These are phyloP conservation scores for Geotrichum carabidarum DNA, from an alignment of 1,139 yeast species.

Conservation along the genomic window DNA sequence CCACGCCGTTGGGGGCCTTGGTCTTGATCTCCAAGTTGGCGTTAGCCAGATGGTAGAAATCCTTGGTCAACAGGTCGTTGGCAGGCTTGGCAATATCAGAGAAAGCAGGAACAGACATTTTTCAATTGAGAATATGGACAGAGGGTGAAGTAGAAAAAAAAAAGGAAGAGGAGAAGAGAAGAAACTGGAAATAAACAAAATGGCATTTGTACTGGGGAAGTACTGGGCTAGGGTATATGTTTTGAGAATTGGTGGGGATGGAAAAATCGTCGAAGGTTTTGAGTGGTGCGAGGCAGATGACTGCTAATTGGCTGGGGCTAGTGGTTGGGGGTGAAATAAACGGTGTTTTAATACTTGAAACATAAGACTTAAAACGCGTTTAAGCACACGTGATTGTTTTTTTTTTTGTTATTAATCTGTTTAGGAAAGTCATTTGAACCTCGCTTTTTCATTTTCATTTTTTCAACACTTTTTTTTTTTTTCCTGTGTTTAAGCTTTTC, in stretches of 20 bases:
- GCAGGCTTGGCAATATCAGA: conserved; percentile 84
- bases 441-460: background rate
- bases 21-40: conserved; percentile 88
- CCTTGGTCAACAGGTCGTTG: conserved; percentile 83
- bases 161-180: background rate
- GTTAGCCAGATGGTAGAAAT: conserved; percentile 87
- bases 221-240: background rate
- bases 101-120: conserved; percentile 40
- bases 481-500: background rate
- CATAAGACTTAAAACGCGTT: too few species aligned
- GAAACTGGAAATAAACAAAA: background rate
- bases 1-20: conserved; percentile 93
- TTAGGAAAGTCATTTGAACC: too few species aligned
- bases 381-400: too few species aligned
- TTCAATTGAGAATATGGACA: background rate
- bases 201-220: background rate
- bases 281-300: too few species aligned
- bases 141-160: background rate
- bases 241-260: too few species aligned
- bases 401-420: too few species aligned
- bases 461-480: background rate
- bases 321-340: too few species aligned
- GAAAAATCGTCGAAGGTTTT: too few species aligned
- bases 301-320: too few species aligned
- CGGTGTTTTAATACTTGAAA: too few species aligned